Base-by-base conservation (phyloP, 2,329 filamentous ascomycete species). In the Alternaria triticimaculans region DNA sequence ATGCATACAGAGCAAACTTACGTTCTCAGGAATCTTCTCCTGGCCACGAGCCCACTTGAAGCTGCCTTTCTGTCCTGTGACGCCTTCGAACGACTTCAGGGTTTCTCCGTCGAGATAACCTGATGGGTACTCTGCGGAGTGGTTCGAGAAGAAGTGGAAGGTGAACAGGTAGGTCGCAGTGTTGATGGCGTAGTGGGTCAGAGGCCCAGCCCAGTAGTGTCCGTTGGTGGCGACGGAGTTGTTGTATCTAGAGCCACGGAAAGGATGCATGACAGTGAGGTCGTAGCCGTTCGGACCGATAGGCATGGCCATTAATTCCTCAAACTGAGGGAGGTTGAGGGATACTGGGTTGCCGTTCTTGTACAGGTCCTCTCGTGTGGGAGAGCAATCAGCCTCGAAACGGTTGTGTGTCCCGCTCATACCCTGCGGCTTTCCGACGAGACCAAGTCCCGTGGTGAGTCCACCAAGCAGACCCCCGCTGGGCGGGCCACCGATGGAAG, bases 1-100 rank as follows among this genome's bases (percentile, higher is more conserved):
- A 6, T 23, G 41, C 15, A 30, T 41, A 3, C 3, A 55, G 56
- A n/a, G 59, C 5, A 44, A 46, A 65, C 66, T 41, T 66, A 71
- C 66, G 53, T 72, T 72, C 3, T 72, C 70, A 6, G 70, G 70
- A 33, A 72, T 72, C n/a, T 59, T 64, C 46, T 72, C 70, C 21
- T 66, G 63, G 1, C 70, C 70, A 12, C 48, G 61, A 48, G 64
- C 66, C 54, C 69, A 68, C 43, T 66, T 63, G 41, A 71, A 72
- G 25, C 54, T 67, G 26, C 70, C 70, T 8, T 64, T 66, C 4
- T 70, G 59, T 6, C 70, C 70, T 28, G 65, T 67, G 6, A 72
- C 70, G 5, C 62, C 68, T 20, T 68, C 67, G 41, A 72, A 72
- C 18, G 58, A 60, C 59, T 71, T 72, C 1, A 72, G 60, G 1